Percentiles rank a stretch among this genome's conserved stretches.
Conservation (phyloP, 176 grass and related monocot genomes). For the Rhynchospora pubera region DNA sequence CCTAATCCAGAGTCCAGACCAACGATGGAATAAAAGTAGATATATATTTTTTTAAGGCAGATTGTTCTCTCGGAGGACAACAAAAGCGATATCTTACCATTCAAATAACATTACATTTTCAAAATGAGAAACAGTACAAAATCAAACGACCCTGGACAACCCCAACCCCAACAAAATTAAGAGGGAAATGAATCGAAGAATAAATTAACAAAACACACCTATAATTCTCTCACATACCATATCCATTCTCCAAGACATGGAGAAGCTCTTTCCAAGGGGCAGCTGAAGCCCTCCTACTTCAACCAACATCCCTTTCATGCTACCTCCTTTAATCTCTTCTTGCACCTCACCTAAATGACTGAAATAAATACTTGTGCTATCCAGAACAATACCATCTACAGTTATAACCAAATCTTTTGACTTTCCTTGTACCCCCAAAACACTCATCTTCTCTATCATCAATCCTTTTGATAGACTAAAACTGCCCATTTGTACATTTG, state of each 20-base stretch:
- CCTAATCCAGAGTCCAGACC: too few relatives aligned
- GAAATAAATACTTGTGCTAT: slow-evolving; percentile 32
- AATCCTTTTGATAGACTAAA: slow-evolving; percentile 44
- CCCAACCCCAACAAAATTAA: too few relatives aligned
- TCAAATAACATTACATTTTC: too few relatives aligned
- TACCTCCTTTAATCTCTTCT: slow-evolving; percentile 21
- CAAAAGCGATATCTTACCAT: too few relatives aligned
- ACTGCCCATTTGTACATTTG: slow-evolving; percentile 46
- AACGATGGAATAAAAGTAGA: too few relatives aligned
- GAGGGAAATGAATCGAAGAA: too few relatives aligned
- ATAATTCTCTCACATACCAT: too few relatives aligned
- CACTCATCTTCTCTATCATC: slow-evolving; percentile 64
- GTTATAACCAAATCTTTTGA: slow-evolving; percentile 37
- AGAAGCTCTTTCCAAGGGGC: slow-evolving; percentile 88
- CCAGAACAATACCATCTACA: slow-evolving; percentile 29
- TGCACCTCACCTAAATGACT: neutral
- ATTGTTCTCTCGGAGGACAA: too few relatives aligned
- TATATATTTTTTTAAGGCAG: too few relatives aligned
- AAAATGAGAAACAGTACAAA: too few relatives aligned
- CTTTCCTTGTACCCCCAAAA: slow-evolving; percentile 52
- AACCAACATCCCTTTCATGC: slow-evolving; percentile 40
- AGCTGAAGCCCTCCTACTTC: slow-evolving; percentile 69
- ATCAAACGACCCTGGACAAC: too few relatives aligned
- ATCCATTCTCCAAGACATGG: slow-evolving; percentile 65
- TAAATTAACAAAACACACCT: too few relatives aligned